phyloP scores from a whole-genome alignment of 2,329 filamentous ascomycete species.

The Xylaria sp. region DNA sequence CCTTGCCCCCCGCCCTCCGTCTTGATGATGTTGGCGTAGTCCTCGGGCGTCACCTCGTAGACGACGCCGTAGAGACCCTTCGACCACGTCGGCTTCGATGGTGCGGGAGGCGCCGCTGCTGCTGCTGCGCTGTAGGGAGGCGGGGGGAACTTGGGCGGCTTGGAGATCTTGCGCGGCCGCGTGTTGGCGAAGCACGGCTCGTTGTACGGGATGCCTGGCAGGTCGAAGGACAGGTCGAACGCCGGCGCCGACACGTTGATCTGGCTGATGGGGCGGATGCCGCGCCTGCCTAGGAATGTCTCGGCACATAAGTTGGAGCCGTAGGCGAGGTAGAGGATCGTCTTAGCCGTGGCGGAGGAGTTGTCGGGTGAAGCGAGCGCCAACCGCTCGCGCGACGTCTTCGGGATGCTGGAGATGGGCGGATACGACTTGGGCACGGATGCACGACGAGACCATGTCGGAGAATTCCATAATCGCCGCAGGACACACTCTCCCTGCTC shows the following conservation, averaged over 20 bases:
- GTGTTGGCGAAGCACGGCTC: slow-evolving; percentile 96
- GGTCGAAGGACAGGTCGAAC: slow-evolving; percentile 82
- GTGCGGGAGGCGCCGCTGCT: slow-evolving; percentile 16
- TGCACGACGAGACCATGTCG: slow-evolving; percentile 22
- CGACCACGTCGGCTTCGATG: slow-evolving; percentile 64
- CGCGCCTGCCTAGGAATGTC: slow-evolving; percentile 81
- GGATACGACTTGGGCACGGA: slow-evolving; percentile 36
- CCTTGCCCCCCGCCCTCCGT: slow-evolving; percentile 88
- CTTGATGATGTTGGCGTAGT: slow-evolving; percentile 86
- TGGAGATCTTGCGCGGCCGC: slow-evolving; percentile 65
- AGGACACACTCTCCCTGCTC: slow-evolving; percentile 37
- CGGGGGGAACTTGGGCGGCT: slow-evolving; percentile 45
- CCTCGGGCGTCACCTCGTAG: slow-evolving; percentile 86
- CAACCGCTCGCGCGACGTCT: slow-evolving; percentile 53
- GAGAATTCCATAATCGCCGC: slow-evolving; percentile 35
- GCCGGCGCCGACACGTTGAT: slow-evolving; percentile 84
- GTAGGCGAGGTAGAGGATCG: slow-evolving; percentile 85
- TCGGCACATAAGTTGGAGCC: slow-evolving; percentile 86
- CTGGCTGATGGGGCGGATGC: slow-evolving; percentile 82
- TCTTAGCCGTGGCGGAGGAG: slow-evolving; percentile 48
- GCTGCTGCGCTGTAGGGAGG: slow-evolving; percentile 46
- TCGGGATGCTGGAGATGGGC: slow-evolving; percentile 49
- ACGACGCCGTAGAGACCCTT: slow-evolving; percentile 92
- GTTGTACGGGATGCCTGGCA: slow-evolving; percentile 83
- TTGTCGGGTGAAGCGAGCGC: slow-evolving; percentile 46